A percentile compares a stretch with the other conserved stretches of the same genome.
Evolutionary conservation across 2,329 filamentous ascomycete species (phyloP).

Genomic region (Fusarium sterilihyphosum): DNA sequence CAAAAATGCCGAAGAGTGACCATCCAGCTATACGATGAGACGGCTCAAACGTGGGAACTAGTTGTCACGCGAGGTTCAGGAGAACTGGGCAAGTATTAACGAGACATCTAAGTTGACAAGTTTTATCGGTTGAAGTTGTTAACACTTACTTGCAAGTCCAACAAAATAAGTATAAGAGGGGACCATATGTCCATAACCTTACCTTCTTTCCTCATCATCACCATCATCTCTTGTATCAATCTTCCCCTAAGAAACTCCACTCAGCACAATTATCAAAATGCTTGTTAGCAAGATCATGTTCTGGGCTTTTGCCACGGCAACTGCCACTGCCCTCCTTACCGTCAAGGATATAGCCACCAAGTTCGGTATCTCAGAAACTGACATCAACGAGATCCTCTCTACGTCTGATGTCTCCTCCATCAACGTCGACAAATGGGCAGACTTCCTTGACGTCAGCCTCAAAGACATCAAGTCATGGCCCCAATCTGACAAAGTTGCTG

Average conservation of each 20-base stretch:
- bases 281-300: neutral
- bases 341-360: neutral
- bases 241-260: no score
- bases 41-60: no score
- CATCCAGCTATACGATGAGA: neutral
- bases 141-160: no score
- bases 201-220: neutral
- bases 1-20: neutral
- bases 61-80: neutral
- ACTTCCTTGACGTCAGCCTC: neutral
- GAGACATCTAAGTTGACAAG: neutral
- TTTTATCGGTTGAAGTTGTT: no score
- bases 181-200: accelerated
- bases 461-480: constrained; percentile 2
- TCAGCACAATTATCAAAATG: neutral
- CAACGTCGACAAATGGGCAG: neutral
- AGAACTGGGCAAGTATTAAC: neutral
- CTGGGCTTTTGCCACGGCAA: neutral
- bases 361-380: neutral
- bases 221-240: neutral
- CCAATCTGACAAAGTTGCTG: neutral
- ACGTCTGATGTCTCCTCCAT: neutral
- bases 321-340: neutral
- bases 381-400: neutral
- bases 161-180: neutral